Conservation (phyloP, 1,284 basidiomycete species). For the Irpex lacteus region DNA sequence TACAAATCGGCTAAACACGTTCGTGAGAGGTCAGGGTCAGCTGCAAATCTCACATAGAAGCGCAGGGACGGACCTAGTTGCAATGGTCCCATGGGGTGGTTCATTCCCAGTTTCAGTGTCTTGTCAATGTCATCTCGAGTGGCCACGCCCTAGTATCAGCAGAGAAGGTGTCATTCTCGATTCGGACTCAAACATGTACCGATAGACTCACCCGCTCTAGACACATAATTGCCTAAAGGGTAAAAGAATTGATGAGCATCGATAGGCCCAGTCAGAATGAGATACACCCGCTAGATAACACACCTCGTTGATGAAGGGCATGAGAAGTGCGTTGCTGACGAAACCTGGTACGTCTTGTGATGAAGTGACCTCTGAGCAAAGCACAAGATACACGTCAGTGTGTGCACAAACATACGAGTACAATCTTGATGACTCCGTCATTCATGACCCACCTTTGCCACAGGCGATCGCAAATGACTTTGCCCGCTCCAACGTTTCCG, state of each 20-base stretch:
- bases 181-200: not conserved
- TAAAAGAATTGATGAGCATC: slow-evolving; percentile 1
- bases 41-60: not conserved
- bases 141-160: slow-evolving; percentile 66
- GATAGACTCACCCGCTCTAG: slow-evolving; percentile 67
- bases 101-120: slow-evolving; percentile 91
- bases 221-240: slow-evolving; percentile 80
- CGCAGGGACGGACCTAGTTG: slow-evolving; percentile 57
- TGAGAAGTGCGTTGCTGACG: slow-evolving; percentile 83
- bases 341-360: slow-evolving; percentile 93
- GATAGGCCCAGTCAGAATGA: not conserved
- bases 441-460: slow-evolving; percentile 68
- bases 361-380: slow-evolving; percentile 71
- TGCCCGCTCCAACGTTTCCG: slow-evolving; percentile 75
- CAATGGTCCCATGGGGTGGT: slow-evolving; percentile 93
- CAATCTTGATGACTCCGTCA: not conserved
- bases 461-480: slow-evolving; percentile 84
- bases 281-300: slow-evolving; percentile 18
- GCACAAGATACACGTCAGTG: not conserved
- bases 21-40: slow-evolving; percentile 9
- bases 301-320: slow-evolving; percentile 92
- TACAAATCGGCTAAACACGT: slow-evolving; percentile 70
- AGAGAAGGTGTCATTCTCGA: not conserved
- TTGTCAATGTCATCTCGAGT: slow-evolving; percentile 95
- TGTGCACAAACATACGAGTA: not conserved